phyloP scores from a whole-genome alignment of 1,139 yeast genomes.

The Yamadazyma sp. region DNA sequence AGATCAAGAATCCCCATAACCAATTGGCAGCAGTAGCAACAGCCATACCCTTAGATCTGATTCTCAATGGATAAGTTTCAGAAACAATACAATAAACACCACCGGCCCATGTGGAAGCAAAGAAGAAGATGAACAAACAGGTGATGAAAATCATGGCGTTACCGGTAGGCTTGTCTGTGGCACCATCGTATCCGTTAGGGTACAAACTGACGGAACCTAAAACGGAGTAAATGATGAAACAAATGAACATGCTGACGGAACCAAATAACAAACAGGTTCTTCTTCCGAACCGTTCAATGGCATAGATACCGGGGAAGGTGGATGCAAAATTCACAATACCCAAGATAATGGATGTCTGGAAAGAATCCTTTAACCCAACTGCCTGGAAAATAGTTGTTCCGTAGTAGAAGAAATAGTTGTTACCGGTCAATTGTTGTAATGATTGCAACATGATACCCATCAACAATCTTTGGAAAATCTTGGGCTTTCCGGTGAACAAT shows the following conservation, averaged over 20 bases:
- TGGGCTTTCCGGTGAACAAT: conserved; percentile 54
- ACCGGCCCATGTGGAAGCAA: conserved; percentile 89
- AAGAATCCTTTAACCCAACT: conserved; percentile 72
- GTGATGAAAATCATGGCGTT: conserved; percentile 76
- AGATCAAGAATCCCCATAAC: conserved; percentile 40
- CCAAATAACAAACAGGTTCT: conserved; percentile 59
- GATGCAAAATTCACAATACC: conserved; percentile 80
- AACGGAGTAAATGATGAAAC: conserved; percentile 53
- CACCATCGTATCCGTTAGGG: conserved; percentile 46
- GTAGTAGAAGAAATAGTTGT: conserved; percentile 79
- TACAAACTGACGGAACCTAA: conserved; percentile 62
- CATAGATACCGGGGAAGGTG: conserved; percentile 65
- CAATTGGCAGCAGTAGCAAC: conserved; percentile 40
- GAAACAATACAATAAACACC: conserved; percentile 68
- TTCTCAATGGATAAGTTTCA: conserved; percentile 24
- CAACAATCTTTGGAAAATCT: conserved; percentile 60
- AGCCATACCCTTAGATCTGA: conserved; percentile 32
- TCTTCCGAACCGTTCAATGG: conserved; percentile 72
- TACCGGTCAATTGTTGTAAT: conserved; percentile 65
- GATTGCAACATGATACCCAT: conserved; percentile 65
- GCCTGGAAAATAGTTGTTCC: conserved; percentile 79
- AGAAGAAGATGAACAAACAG: conserved; percentile 76
- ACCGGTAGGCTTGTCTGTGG: conserved; percentile 52
- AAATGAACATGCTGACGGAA: conserved; percentile 32
- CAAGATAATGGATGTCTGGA: conserved; percentile 71